Conservation (phyloP, 352 stramenopile genomes). For the Pythium scleroteichum region DNA sequence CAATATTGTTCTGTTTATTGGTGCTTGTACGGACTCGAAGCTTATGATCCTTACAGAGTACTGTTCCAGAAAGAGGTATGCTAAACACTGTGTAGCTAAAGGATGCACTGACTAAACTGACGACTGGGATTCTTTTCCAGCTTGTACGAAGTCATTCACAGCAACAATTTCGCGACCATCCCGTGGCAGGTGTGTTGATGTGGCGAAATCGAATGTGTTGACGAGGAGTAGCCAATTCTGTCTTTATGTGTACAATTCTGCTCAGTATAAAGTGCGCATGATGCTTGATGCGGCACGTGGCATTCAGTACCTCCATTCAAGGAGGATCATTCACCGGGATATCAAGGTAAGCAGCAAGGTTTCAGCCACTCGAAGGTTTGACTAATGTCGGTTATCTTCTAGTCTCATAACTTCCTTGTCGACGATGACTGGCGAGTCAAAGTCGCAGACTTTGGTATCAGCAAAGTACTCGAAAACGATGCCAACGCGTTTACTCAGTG, state of each 20-base stretch:
- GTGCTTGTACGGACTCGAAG: constrained; percentile 86
- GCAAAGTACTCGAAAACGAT: constrained; percentile 85
- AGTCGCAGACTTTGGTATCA: constrained; percentile 89
- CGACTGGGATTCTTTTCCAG: constrained; percentile 30
- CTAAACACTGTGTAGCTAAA: no score
- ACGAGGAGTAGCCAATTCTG: neutral
- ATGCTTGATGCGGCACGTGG: constrained; percentile 86
- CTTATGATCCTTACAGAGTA: constrained; percentile 91
- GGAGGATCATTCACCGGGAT: constrained; percentile 86
- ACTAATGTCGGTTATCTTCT: neutral
- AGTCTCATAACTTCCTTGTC: constrained; percentile 91
- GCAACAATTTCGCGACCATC: constrained; percentile 88
- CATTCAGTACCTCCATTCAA: constrained; percentile 90
- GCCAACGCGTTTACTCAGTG: constrained; percentile 83
- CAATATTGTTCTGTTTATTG: constrained; percentile 91
- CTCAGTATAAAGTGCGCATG: constrained; percentile 89
- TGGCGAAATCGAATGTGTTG: neutral
- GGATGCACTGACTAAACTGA: no score
- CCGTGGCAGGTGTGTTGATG: constrained; percentile 75
- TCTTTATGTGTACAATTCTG: constrained; percentile 1
- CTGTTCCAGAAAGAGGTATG: constrained; percentile 85
- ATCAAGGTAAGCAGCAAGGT: constrained; percentile 67
- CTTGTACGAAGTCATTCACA: constrained; percentile 89
- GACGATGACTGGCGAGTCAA: constrained; percentile 90
- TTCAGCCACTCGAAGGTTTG: neutral